Base-by-base conservation (phyloP, 192 early-diverging fungal species). In the Backusella parvicylindrica region DNA sequence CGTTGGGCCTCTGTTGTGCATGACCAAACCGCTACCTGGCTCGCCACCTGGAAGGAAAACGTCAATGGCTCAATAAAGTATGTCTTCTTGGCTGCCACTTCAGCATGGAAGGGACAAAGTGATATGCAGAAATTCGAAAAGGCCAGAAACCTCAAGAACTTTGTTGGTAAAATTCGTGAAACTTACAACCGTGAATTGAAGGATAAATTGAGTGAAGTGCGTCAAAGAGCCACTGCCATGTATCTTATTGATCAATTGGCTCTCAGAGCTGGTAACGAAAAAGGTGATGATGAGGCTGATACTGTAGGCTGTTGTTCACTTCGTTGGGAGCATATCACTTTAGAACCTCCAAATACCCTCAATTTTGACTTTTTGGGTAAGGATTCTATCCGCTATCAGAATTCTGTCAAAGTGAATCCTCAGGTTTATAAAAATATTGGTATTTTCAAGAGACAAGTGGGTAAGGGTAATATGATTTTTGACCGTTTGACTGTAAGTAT, bases 281-380 rank as follows among this genome's bases (percentile, higher is more conserved):
- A 99, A 84, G 91, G 94, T 41, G 95, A 95, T 36, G 96, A 99
- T 70, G 97, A 98, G 84, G 98, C 98, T 0, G 98, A 99, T 80
- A 99, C 98, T 3, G 98, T 98, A 0, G 98, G 98, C 77, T 99
- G 98, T 76, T 99, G 98, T 84, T 99, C 98, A 6, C 83, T 99
- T 65, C 91, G 97, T 36, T 94, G 83, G 74, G 97, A 99, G 82
- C 97, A 99, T 75, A 87, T 99, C 35, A 90, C 86, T 21, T 84
- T 98, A 26, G 90, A 93, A 68, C 83, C 92, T 37, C 95, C 95
- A 36, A 95, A 93, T 79, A 93, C 84, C 43, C 88, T 99, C 64
- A 84, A 89, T 64, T 94, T 99, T 84, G 98, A 99, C 80, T 99
- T 99, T 78, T 83, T 98, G 77, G 98, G 98, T 85, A 99, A 99